Conservation (phyloP, 1,139 yeast genomes). For the Diutina ranongensis region DNA sequence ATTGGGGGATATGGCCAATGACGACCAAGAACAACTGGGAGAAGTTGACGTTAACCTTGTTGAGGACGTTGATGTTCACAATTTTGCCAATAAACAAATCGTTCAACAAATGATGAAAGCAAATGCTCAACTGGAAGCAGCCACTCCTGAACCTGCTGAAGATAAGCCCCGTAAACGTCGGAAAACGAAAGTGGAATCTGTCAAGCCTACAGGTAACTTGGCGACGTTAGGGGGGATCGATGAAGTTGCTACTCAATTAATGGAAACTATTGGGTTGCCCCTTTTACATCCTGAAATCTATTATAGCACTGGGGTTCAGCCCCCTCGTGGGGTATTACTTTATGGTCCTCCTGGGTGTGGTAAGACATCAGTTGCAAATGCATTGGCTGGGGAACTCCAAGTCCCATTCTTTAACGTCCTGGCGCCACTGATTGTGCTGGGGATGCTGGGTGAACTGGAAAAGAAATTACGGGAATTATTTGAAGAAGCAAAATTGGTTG, state of each 20-base stretch:
- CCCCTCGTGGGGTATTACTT: constrained; percentile 88
- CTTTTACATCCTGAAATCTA: constrained; percentile 90
- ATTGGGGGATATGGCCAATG: constrained; percentile 23
- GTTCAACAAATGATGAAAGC: constrained; percentile 66
- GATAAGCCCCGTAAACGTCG: constrained; percentile 20
- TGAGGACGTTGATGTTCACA: constrained; percentile 37
- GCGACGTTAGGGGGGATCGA: constrained; percentile 86
- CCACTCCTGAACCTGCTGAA: constrained; percentile 13
- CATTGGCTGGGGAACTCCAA: constrained; percentile 87
- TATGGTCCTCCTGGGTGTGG: constrained; percentile 99
- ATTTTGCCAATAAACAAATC: constrained; percentile 24
- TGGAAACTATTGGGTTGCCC: constrained; percentile 88
- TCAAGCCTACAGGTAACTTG: constrained; percentile 59
- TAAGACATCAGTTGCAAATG: constrained; percentile 91
- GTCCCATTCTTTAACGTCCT: constrained; percentile 87
- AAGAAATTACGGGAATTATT: constrained; percentile 86
- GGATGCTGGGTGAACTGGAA: constrained; percentile 99
- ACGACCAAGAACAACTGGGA: constrained; percentile 20
- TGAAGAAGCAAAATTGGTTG: constrained; percentile 81
- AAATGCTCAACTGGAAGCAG: constrained; percentile 43
- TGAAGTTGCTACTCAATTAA: constrained; percentile 65
- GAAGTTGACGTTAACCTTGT: constrained; percentile 34
- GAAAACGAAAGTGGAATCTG: constrained; percentile 42
- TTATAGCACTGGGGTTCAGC: constrained; percentile 79
- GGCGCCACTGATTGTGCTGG: constrained; percentile 95